Evolutionary conservation across 805 yeast species (phyloP).

Genomic region (Torulaspora maleeae): DNA sequence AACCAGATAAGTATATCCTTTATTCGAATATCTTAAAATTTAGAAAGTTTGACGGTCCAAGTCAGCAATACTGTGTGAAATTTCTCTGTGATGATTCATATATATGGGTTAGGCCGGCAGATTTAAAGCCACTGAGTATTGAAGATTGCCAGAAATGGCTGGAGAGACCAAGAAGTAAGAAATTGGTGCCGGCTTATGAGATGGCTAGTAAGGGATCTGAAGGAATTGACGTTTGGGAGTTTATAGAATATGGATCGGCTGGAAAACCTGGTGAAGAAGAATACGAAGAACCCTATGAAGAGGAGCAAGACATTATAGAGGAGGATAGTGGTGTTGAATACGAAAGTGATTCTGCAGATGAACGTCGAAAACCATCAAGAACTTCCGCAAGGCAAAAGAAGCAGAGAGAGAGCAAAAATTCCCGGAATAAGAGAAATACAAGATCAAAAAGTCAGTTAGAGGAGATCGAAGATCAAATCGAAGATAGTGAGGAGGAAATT

Average conservation of each 20-base stretch:
- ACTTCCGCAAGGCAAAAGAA: slow-evolving; percentile 14
- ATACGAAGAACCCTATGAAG: slow-evolving; percentile 31
- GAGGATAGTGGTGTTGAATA: slow-evolving; percentile 19
- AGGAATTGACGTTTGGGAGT: slow-evolving; percentile 33
- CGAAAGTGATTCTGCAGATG: slow-evolving; percentile 34
- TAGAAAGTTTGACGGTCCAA: slow-evolving; percentile 18
- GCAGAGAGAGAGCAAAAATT: slow-evolving; percentile 15
- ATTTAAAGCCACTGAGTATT: slow-evolving; percentile 20
- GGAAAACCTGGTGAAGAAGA: slow-evolving; percentile 32
- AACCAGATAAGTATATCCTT: slow-evolving; percentile 19
- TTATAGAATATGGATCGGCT: slow-evolving; percentile 35
- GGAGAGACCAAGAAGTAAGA: slow-evolving; percentile 45
- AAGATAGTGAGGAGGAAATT: slow-evolving; percentile 8
- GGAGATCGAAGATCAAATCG: slow-evolving; percentile 7
- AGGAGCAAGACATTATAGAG: slow-evolving; percentile 30
- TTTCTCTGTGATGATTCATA: slow-evolving; percentile 35
- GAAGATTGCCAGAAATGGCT: slow-evolving; percentile 28
- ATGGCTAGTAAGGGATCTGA: slow-evolving; percentile 44
- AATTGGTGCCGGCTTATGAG: slow-evolving; percentile 43
- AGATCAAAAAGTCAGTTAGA: slow-evolving; percentile 15
- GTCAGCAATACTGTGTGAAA: slow-evolving; percentile 31
- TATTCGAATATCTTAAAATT: slow-evolving; percentile 29
- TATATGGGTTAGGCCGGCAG: slow-evolving; percentile 31
- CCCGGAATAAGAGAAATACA: slow-evolving; percentile 19
- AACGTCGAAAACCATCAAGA: slow-evolving; percentile 10